Evolutionary conservation across 441 rosid genomes (phyloP).

Genomic region (Erodium moschatum): DNA sequence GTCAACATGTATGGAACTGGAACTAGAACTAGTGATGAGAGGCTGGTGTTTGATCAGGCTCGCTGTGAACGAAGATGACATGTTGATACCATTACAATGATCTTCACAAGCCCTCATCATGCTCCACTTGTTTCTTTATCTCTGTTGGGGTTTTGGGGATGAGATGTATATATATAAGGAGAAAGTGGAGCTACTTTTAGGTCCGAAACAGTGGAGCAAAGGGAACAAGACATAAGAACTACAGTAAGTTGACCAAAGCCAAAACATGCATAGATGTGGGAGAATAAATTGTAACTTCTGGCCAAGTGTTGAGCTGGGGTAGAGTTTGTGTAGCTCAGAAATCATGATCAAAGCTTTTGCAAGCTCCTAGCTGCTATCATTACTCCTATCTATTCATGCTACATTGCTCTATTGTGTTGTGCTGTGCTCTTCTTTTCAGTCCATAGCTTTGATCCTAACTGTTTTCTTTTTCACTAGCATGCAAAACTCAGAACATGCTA

Average conservation of each 20-base stretch:
- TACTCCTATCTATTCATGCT: slow-evolving; percentile 2
- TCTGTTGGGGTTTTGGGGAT: background rate
- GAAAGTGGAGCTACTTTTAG: slow-evolving; percentile 5
- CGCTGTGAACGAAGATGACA: slow-evolving; percentile 9
- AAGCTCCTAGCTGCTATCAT: background rate
- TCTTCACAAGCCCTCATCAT: background rate
- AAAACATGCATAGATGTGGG: background rate
- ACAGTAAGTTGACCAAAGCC: slow-evolving; percentile 10
- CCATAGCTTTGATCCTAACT: slow-evolving; percentile 4
- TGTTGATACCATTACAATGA: slow-evolving; percentile 9
- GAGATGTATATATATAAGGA: background rate
- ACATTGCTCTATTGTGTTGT: background rate
- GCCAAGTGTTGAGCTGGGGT: too few relatives aligned
- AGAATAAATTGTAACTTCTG: background rate
- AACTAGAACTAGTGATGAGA: background rate
- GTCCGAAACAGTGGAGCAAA: slow-evolving; percentile 5
- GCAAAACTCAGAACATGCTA: background rate
- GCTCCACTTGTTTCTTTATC: background rate
- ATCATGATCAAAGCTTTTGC: slow-evolving; percentile 8
- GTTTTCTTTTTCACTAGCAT: background rate
- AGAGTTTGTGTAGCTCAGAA: background rate
- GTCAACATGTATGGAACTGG: background rate
- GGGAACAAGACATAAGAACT: slow-evolving; percentile 6
- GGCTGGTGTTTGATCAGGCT: slow-evolving; percentile 3
- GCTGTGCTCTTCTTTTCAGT: slow-evolving; percentile 3